Percentiles rank a stretch among this genome's conserved stretches.
phyloP scores from a whole-genome alignment of 192 early-diverging fungal genomes.

The Spizellomyces punctatus region DNA sequence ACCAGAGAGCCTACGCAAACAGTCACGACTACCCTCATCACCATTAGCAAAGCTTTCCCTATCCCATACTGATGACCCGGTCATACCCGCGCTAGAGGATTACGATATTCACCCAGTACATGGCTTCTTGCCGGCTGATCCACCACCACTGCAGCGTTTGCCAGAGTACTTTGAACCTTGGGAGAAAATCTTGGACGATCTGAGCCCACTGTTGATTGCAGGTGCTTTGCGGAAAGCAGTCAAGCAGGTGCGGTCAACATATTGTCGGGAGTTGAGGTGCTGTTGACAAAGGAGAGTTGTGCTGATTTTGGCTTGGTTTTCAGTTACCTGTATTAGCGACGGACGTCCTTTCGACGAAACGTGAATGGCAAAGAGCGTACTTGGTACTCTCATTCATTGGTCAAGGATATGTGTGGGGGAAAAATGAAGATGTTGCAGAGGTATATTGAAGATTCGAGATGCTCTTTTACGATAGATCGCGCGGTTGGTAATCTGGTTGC shows the following conservation, averaged over 20 bases:
- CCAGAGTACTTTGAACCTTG: slow-evolving; percentile 83
- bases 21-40: no score
- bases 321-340: slow-evolving; percentile 80
- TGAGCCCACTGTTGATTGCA: slow-evolving; percentile 71
- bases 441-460: not conserved
- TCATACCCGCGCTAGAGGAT: slow-evolving; percentile 34
- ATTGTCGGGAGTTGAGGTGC: not conserved
- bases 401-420: slow-evolving; percentile 92
- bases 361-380: slow-evolving; percentile 87
- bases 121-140: slow-evolving; percentile 83
- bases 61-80: not conserved
- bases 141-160: slow-evolving; percentile 72
- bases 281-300: not conserved
- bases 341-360: slow-evolving; percentile 54
- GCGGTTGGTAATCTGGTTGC: slow-evolving; percentile 1
- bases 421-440: slow-evolving; percentile 75
- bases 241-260: slow-evolving; percentile 22
- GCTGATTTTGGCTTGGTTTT: not conserved
- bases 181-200: slow-evolving; percentile 79
- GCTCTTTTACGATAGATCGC: slow-evolving; percentile 3
- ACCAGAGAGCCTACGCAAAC: no score
- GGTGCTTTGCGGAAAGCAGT: slow-evolving; percentile 33
- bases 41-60: no score
- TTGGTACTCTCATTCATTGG: slow-evolving; percentile 84
- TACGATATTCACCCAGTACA: slow-evolving; percentile 74